Evolutionary conservation across 768 basidiomycete species (phyloP), one percentile per base, ranked within the genome.

Genomic region (Hypholoma sublateritium): DNA sequence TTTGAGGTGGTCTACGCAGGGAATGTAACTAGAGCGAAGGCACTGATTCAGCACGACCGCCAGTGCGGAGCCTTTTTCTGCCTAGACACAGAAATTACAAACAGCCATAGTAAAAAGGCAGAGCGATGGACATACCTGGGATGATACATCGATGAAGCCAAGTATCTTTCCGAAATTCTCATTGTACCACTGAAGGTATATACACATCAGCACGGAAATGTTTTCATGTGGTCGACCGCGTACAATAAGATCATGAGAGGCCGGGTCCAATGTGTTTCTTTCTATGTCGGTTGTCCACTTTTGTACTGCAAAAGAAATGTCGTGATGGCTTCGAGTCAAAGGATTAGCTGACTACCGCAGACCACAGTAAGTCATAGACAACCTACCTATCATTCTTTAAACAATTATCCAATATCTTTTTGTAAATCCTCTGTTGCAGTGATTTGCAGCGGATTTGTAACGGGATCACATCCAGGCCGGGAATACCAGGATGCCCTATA

Each of bases 141-240:
- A 41, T 19, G 24, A 42, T 8, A 41, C 51, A 16, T 32, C 24
- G 14, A 52, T 22, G 28, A 52, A n/a, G 24, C 51, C 51, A 28
- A 52, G 51, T 3, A 52, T 43, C 42, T 52, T 52, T 32, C 51
- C n/a, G 22, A 52, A 52, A 17, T 52, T 52, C 6, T 43, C 51
- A 9, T 5, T 24, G 19, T 52, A 52, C 51, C 51, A 52, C 51
- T 52, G 24, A 13, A 25, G 13, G 7, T 2, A 21, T 2, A 37
- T 50, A 22, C 9, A 41, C 5, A 19, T 52, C 5, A 41, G 22
- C 7, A 22, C 1, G 12, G n/a, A n/a, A n/a, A 21, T 17, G 14
- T 13, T 5, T 43, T 17, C 9, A 17, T 2, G 22, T 9, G 17
- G 13, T 24, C 12, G n/a, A 16, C 11, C 21, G 5, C 39, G 9